These are phyloP conservation scores for Schizophyllum commune DNA, from an alignment of 1,284 basidiomycete genomes.

Conservation along the genomic window DNA sequence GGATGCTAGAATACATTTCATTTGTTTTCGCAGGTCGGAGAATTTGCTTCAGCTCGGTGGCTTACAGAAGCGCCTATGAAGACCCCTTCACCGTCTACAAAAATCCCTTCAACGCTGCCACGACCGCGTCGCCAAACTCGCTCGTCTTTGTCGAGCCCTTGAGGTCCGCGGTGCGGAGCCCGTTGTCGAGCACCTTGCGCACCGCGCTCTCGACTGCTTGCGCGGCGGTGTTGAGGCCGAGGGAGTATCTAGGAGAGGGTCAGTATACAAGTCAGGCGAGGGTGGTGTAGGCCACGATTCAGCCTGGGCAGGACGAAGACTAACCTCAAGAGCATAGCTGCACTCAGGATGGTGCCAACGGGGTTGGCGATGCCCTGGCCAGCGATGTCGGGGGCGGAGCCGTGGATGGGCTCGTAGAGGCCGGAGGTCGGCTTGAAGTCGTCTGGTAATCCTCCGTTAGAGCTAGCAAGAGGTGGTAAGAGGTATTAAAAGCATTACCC, in stretches of 20 bases:
- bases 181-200: constrained; percentile 81
- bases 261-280: no score
- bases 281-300: no score
- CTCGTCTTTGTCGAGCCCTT: constrained; percentile 72
- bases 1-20: no score
- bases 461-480: background rate
- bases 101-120: constrained; percentile 66
- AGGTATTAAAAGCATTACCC: background rate
- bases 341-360: constrained; percentile 94
- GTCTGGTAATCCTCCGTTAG: background rate
- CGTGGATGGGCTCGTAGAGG: constrained; percentile 95
- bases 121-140: constrained; percentile 81
- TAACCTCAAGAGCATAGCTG: constrained; percentile 81
- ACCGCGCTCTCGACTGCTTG: constrained; percentile 85
- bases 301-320: background rate
- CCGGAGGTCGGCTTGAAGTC: constrained; percentile 73
- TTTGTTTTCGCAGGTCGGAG: no score
- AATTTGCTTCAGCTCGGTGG: no score
- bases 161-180: constrained; percentile 82
- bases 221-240: constrained; percentile 81
- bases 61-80: no score
- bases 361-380: constrained; percentile 95
- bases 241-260: constrained; percentile 58
- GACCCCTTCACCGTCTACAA: constrained; percentile 28
- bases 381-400: constrained; percentile 95